phyloP scores from a whole-genome alignment of 139 green algal genomes.

The Chlamydomonas eustigma region DNA sequence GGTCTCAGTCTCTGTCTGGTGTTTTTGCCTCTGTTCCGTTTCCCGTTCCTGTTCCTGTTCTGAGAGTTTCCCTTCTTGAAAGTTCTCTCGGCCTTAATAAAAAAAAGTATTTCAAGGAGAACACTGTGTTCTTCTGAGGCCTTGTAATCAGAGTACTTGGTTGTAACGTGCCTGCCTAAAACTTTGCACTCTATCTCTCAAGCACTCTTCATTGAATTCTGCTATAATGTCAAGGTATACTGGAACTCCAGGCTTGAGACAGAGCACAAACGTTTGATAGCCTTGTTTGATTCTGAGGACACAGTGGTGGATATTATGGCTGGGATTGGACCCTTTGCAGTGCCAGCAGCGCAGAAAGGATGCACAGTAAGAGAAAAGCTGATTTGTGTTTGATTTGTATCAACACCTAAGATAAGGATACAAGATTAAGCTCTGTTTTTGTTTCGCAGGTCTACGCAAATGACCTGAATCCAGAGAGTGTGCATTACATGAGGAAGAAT shows the following conservation, averaged over 20 bases:
- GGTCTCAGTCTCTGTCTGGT: no score
- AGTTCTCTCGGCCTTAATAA: no score
- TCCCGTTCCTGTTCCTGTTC: no score
- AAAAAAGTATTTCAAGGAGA: no score
- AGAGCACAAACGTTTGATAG: constrained; percentile 88
- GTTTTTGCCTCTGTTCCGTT: no score
- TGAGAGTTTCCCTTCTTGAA: no score
- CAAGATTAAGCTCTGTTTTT: not conserved
- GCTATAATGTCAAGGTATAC: constrained; percentile 69
- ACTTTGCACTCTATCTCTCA: no score
- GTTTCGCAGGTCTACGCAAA: constrained; percentile 83
- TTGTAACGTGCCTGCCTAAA: no score
- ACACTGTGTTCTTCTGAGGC: no score
- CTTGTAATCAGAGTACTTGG: no score
- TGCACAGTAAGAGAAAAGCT: constrained; percentile 55
- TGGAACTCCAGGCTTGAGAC: constrained; percentile 96
- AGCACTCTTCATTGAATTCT: no score
- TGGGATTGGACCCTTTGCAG: constrained; percentile 93
- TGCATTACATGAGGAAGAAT: constrained; percentile 75
- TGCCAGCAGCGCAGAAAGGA: constrained; percentile 79
- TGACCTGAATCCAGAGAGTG: constrained; percentile 90
- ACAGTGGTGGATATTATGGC: constrained; percentile 85
- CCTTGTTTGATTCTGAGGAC: constrained; percentile 51
- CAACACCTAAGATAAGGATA: not conserved
- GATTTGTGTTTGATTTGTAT: not conserved